phyloP scores from a whole-genome alignment of 2,329 filamentous ascomycete species.

The Penicillium psychrosexuale region DNA sequence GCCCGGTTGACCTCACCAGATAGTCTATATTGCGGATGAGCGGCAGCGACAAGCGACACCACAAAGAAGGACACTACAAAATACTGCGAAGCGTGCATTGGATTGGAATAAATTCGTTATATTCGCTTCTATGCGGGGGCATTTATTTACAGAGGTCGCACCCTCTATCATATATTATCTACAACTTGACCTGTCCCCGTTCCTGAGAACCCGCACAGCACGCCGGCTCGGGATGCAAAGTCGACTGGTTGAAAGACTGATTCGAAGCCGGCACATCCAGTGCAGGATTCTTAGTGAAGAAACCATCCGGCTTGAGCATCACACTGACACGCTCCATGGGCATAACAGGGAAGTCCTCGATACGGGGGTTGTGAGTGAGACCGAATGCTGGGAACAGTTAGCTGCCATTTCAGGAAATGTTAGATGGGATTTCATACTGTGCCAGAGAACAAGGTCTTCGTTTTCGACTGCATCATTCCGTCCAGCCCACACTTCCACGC shows the following conservation, averaged over 20 bases:
- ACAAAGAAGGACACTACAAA: too few relatives aligned
- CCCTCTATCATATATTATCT: background rate
- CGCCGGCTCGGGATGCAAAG: slow-evolving; percentile 29
- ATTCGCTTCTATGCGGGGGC: background rate
- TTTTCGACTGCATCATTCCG: slow-evolving; percentile 51
- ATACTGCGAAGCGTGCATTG: background rate
- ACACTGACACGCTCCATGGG: slow-evolving; percentile 55
- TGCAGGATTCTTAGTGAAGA: slow-evolving; percentile 51
- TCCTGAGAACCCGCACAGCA: slow-evolving; percentile 24
- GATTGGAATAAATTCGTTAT: background rate
- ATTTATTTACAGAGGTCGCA: background rate
- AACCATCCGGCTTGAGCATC: slow-evolving; percentile 49
- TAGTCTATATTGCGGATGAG: too few relatives aligned
- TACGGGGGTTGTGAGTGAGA: slow-evolving; percentile 61
- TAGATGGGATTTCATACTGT: slow-evolving; percentile 29
- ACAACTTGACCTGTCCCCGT: slow-evolving; percentile 28
- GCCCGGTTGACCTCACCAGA: too few relatives aligned
- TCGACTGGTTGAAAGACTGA: slow-evolving; percentile 42
- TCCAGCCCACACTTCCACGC: slow-evolving; percentile 52
- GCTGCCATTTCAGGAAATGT: background rate
- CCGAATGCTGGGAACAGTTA: slow-evolving; percentile 41
- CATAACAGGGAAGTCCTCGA: slow-evolving; percentile 68
- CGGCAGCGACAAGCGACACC: too few relatives aligned
- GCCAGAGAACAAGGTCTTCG: slow-evolving; percentile 42
- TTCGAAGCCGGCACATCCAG: slow-evolving; percentile 45